These are phyloP conservation scores for Stentor coeruleus DNA, from an alignment of 73 alveolate species.

Conservation along the genomic window DNA sequence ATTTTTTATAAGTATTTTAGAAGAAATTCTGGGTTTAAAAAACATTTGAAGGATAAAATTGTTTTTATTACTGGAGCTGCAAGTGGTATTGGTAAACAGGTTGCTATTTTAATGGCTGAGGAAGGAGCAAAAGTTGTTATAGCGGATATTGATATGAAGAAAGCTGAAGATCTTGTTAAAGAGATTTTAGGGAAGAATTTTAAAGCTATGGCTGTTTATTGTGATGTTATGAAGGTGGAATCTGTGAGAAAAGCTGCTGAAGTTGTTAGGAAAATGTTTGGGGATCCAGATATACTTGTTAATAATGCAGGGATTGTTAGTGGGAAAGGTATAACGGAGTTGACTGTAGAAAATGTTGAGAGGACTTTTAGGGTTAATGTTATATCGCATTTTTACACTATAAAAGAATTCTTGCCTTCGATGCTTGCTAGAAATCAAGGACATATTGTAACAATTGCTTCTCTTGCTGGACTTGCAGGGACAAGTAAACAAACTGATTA, in stretches of 20 bases:
- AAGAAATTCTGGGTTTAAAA: too few relatives aligned
- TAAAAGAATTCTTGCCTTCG: slow-evolving; percentile 66
- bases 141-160: slow-evolving; percentile 58
- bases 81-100: slow-evolving; percentile 65
- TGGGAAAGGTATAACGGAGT: slow-evolving; percentile 64
- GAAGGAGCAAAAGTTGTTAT: slow-evolving; percentile 62
- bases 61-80: slow-evolving; percentile 82
- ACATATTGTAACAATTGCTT: slow-evolving; percentile 74
- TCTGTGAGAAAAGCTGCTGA: slow-evolving; percentile 44
- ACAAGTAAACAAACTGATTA: slow-evolving; percentile 66
- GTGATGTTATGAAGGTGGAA: slow-evolving; percentile 62
- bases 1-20: too few relatives aligned
- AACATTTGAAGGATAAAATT: slow-evolving; percentile 55
- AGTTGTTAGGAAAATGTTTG: slow-evolving; percentile 41
- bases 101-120: slow-evolving; percentile 57
- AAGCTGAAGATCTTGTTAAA: slow-evolving; percentile 44
- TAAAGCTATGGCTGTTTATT: slow-evolving; percentile 42
- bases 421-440: slow-evolving; percentile 69
- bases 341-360: slow-evolving; percentile 37
- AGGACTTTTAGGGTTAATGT: slow-evolving; percentile 61
- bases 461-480: slow-evolving; percentile 70
- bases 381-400: slow-evolving; percentile 63
- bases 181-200: slow-evolving; percentile 32
- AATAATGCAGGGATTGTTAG: slow-evolving; percentile 84
- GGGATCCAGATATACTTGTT: slow-evolving; percentile 55